Evolutionary conservation across 2,329 filamentous ascomycete species (phyloP).

Genomic region (Periconia sp.): DNA sequence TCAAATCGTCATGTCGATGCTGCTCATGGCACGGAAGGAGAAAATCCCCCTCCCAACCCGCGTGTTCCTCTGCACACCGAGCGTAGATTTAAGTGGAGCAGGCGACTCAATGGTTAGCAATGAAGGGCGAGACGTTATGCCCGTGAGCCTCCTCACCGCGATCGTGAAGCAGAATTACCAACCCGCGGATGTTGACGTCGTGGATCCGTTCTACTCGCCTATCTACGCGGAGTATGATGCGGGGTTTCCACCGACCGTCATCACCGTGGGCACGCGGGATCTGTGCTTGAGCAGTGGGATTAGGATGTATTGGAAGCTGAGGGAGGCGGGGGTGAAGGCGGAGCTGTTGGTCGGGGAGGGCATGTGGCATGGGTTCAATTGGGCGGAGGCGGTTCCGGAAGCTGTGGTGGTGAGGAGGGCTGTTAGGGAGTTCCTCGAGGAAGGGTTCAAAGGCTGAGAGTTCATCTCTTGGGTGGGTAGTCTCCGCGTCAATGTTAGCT

Average conservation of each 20-base stretch:
- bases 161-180: constrained; percentile 4
- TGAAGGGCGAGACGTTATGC: constrained; percentile 3
- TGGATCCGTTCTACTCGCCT: constrained; percentile 2
- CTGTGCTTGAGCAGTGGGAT: constrained; percentile 1
- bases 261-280: constrained; percentile 3
- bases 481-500: no score
- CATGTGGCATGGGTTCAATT: neutral
- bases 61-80: constrained; percentile 2
- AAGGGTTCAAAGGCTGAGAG: neutral
- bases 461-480: no score
- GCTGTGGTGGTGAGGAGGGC: neutral
- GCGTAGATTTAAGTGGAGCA: neutral
- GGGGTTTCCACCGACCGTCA: constrained; percentile 1
- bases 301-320: constrained; percentile 4
- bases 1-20: constrained; percentile 2
- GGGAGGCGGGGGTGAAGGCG: neutral
- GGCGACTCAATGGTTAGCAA: constrained; percentile 1
- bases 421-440: neutral
- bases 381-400: neutral
- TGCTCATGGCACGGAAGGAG: neutral
- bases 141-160: neutral
- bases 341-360: constrained; percentile 1
- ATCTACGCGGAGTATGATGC: constrained; percentile 2
- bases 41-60: neutral
- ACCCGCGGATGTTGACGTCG: neutral